Conservation (phyloP, 768 basidiomycete genomes). For the Dentipellis sp. region DNA sequence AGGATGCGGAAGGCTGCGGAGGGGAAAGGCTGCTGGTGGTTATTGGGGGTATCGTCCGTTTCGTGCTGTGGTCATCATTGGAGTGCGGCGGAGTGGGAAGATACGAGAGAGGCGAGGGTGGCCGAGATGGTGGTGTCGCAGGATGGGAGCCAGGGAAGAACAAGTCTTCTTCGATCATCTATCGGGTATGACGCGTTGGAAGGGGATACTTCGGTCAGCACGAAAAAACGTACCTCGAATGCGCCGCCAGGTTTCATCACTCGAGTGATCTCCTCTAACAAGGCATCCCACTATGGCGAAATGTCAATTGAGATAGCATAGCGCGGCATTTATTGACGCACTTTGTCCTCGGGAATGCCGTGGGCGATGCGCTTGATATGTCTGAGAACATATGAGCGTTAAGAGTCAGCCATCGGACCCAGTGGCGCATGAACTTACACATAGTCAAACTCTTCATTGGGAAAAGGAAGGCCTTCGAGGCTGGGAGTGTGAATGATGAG, state of each 20-base stretch:
- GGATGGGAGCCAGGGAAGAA: slow-evolving; percentile 52
- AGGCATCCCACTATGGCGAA: slow-evolving; percentile 45
- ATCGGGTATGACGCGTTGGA: background rate
- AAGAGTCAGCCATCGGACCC: background rate
- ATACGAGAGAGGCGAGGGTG: slow-evolving; percentile 7
- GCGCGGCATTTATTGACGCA: slow-evolving; percentile 17
- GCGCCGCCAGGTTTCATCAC: slow-evolving; percentile 71
- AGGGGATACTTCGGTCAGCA: background rate
- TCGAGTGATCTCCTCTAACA: slow-evolving; percentile 61
- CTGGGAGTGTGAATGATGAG: slow-evolving; percentile 24
- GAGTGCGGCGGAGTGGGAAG: background rate
- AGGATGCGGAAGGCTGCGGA: background rate
- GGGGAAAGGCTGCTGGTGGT: background rate
- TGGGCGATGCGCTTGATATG: slow-evolving; percentile 64
- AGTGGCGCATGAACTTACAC: slow-evolving; percentile 37
- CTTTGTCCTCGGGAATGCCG: slow-evolving; percentile 71
- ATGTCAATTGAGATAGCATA: background rate
- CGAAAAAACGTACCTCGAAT: slow-evolving; percentile 41
- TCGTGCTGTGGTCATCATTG: background rate
- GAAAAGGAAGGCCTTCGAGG: slow-evolving; percentile 61
- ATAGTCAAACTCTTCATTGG: slow-evolving; percentile 66
- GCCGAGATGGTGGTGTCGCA: slow-evolving; percentile 17
- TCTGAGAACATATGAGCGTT: slow-evolving; percentile 24
- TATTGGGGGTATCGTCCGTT: background rate
- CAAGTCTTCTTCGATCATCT: slow-evolving; percentile 71